Conservation (phyloP, 2,329 filamentous ascomycete species). For the Pezicula rhizophila region DNA sequence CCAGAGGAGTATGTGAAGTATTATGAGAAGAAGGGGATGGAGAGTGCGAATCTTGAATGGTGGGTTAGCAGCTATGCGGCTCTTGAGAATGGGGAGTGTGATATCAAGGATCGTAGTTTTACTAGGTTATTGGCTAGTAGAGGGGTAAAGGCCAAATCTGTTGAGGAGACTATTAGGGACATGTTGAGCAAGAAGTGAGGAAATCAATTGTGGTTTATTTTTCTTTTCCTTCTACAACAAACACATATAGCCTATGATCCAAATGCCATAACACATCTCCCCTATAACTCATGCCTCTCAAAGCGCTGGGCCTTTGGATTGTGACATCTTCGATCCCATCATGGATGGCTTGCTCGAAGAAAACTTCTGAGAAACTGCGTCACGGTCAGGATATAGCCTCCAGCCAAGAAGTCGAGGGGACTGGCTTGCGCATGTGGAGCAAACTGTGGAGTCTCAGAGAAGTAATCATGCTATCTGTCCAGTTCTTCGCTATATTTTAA, state of each 20-base stretch:
- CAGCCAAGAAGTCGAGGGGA: no score
- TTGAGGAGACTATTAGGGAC: constrained; percentile 17
- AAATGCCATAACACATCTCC: not conserved
- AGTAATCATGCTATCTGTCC: no score
- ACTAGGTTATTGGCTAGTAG: constrained; percentile 9
- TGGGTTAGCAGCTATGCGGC: constrained; percentile 17
- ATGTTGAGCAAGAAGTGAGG: constrained; percentile 6
- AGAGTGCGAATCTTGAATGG: constrained; percentile 15
- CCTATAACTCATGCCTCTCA: no score
- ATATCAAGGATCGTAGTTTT: constrained; percentile 17
- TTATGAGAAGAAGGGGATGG: constrained; percentile 14
- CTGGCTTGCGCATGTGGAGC: no score
- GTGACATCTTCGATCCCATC: no score
- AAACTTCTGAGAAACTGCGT: no score
- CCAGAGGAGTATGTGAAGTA: constrained; percentile 15
- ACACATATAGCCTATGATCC: not conserved
- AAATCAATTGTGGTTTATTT: not conserved
- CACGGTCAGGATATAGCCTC: no score
- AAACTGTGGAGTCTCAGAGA: no score
- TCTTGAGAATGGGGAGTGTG: constrained; percentile 15
- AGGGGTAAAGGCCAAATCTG: constrained; percentile 7
- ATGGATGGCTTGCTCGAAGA: no score
- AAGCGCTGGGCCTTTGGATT: no score
- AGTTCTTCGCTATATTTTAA: no score
- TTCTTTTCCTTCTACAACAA: not conserved